Percentiles rank a stretch among this genome's conserved stretches.
Evolutionary conservation across 176 grass and related monocot species (phyloP).

Genomic region (Cenchrus americanus): DNA sequence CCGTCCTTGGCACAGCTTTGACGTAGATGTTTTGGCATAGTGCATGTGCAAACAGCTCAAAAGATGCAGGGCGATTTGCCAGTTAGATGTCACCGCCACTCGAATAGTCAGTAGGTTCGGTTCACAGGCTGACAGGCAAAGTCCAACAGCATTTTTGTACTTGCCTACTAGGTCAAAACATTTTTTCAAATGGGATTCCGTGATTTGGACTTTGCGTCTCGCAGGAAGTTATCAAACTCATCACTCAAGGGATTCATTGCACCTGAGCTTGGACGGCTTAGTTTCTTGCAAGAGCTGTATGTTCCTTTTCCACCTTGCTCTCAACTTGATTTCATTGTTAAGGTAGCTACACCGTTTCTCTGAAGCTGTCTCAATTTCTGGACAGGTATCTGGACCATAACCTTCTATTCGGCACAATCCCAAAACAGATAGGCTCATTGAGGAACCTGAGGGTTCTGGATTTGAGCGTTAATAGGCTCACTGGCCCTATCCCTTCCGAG

Average conservation of each 20-base stretch:
- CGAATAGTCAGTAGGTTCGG: constrained; percentile 32
- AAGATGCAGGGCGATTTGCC: constrained; percentile 33
- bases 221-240: constrained; percentile 79
- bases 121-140: not conserved
- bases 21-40: constrained; percentile 39
- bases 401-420: constrained; percentile 80
- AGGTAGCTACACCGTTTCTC: constrained; percentile 18
- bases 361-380: constrained; percentile 31
- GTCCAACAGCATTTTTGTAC: constrained; percentile 22
- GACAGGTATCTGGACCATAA: constrained; percentile 86
- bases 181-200: constrained; percentile 12
- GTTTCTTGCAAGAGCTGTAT: constrained; percentile 90
- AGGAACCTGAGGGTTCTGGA: constrained; percentile 77
- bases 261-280: constrained; percentile 58
- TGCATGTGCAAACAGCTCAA: constrained; percentile 32
- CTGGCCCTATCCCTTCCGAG: constrained; percentile 77
- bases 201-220: constrained; percentile 27
- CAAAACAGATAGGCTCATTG: constrained; percentile 65
- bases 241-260: constrained; percentile 90
- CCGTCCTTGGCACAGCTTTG: constrained; percentile 19
- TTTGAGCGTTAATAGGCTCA: constrained; percentile 79
- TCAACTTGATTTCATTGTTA: not conserved
- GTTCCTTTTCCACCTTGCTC: constrained; percentile 17
- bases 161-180: not conserved
- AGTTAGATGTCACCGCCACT: constrained; percentile 20